Evolutionary conservation across 2,329 filamentous ascomycete genomes (phyloP).

Genomic region (Xylaria sp.): DNA sequence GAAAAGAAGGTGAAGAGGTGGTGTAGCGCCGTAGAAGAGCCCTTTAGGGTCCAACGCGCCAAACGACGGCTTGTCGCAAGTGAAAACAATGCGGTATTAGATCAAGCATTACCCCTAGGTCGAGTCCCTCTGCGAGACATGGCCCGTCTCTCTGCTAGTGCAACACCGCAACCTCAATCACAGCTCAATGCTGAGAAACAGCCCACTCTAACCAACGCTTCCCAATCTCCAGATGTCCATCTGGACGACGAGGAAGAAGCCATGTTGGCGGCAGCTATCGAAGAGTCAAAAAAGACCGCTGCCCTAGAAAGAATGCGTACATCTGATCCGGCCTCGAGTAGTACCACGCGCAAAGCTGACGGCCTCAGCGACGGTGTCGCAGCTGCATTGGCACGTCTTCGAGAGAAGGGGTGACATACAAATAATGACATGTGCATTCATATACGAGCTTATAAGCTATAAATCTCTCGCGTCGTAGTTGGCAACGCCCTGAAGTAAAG

Average conservation of each 20-base stretch:
- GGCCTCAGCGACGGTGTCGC: constrained; percentile 63
- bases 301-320: constrained; percentile 36
- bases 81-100: constrained; percentile 38
- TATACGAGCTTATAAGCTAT: not conserved
- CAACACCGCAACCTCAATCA: constrained; percentile 31
- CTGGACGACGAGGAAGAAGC: constrained; percentile 56
- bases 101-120: constrained; percentile 49
- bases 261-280: constrained; percentile 54
- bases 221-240: constrained; percentile 42
- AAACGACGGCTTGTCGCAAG: constrained; percentile 48
- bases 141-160: constrained; percentile 37
- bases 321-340: constrained; percentile 23
- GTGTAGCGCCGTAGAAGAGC: constrained; percentile 81
- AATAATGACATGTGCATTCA: constrained; percentile 2
- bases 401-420: constrained; percentile 48
- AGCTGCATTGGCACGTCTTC: constrained; percentile 64
- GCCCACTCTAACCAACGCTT: not conserved
- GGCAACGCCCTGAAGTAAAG: not conserved
- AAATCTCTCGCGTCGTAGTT: not conserved
- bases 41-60: constrained; percentile 79
- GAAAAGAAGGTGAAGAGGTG: constrained; percentile 92
- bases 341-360: constrained; percentile 43
- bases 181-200: constrained; percentile 9
- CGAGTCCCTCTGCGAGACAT: constrained; percentile 50
- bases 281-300: constrained; percentile 52